Evolutionary conservation across 2,329 filamentous ascomycete genomes (phyloP), one percentile per base, ranked within the genome.

Genomic region (Ophiostoma sp.): DNA sequence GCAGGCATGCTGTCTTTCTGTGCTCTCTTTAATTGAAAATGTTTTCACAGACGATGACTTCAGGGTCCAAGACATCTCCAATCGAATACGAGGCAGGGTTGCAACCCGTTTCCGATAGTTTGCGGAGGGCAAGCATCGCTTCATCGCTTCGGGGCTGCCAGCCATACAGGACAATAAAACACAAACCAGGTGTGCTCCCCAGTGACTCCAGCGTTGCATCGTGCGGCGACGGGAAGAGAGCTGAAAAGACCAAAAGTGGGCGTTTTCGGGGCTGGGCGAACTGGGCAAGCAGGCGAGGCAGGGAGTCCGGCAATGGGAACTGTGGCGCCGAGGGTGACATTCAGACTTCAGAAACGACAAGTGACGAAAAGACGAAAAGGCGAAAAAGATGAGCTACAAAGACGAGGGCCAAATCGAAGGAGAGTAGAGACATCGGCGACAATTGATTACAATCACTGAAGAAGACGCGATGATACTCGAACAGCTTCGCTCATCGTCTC

Each of bases 21-120:
- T 42, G 39, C 15, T 55, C 12, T 15, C 28, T 19, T 61, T 36
- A 33, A 61, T 61, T 61, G 31, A 61, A 61, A 55, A 55, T 7
- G 48, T 22, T 52, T 6, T 22, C 50, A 19, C 42, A 19, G 15
- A 48, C 15, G 15, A 6, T 11, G 4, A 55, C 25, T 15, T 59
- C 55, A 59, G 55, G 55, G 28, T 59, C 55, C 25, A 33, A n/a
- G n/a, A n/a, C n/a, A n/a, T n/a, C n/a, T n/a, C n/a, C n/a, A n/a
- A n/a, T n/a, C n/a, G n/a, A 31, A 52, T 57, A 57, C 55, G 25
- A 57, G 25, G 19, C 36, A 45, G 61, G 61, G 61, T 66, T 66
- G 61, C 61, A 66, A 19, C 61, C 61, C 61, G 61, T 9, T 45
- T 28, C 61, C 61, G 36, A 63, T 63, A 64, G 61, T 66, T 42